Evolutionary conservation across 805 yeast genomes (phyloP).

Genomic region (Yarrowia sp.): DNA sequence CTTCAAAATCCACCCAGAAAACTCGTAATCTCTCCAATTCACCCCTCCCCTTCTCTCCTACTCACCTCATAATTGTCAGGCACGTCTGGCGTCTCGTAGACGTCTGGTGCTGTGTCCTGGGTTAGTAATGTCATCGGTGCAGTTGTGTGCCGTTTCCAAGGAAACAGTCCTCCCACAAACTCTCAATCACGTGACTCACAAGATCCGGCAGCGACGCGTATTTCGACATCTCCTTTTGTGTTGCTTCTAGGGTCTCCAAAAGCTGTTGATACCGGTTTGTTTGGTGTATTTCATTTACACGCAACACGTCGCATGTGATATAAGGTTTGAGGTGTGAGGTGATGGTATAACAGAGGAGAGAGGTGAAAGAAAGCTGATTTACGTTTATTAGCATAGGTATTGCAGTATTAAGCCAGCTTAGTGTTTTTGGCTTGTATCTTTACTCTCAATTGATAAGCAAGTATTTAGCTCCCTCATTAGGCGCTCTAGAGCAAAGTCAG

Average conservation of each 20-base stretch:
- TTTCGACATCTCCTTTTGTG: slow-evolving; percentile 7
- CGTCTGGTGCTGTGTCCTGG: slow-evolving; percentile 36
- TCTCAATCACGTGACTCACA: slow-evolving; percentile 20
- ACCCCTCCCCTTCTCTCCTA: background rate
- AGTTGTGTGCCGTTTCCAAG: background rate
- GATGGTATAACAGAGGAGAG: too few species aligned
- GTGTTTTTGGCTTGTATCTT: too few species aligned
- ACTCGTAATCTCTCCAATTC: background rate
- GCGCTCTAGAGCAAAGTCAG: too few species aligned
- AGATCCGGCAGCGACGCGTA: slow-evolving; percentile 36
- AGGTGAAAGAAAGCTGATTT: too few species aligned
- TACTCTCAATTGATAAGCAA: too few species aligned
- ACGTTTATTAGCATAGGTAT: too few species aligned
- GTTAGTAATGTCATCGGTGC: background rate
- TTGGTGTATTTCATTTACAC: background rate
- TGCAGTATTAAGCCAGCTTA: too few species aligned
- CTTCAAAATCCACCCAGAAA: background rate
- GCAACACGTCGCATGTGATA: background rate
- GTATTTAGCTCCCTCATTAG: too few species aligned
- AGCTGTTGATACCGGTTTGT: background rate
- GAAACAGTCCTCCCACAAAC: background rate
- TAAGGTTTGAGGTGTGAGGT: background rate
- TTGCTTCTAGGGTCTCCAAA: background rate
- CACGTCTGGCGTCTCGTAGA: slow-evolving; percentile 34
- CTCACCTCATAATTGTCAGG: slow-evolving; percentile 29